Base-by-base conservation (phyloP, 768 basidiomycete genomes). In the Suillus tomentosus region DNA sequence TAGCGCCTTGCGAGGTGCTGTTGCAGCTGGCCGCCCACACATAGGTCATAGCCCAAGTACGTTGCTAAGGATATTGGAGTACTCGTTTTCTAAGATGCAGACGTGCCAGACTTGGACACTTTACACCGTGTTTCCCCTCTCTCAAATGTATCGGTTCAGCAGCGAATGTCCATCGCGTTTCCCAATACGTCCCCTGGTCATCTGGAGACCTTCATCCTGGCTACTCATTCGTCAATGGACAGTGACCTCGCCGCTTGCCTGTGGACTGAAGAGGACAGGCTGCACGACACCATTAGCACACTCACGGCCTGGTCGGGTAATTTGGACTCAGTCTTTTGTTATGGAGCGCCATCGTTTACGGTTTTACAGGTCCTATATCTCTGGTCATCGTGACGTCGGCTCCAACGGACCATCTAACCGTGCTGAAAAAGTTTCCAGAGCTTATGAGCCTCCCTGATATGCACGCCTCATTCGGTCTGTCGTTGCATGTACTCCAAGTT, bases 401-500 rank as follows among this genome's bases (percentile, higher is more conserved):
- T 63, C 69, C 74, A 61, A 61, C 68, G 65, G 61, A 66, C 64
- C 67, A 74, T 24, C 62, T 68, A 15, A 65, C 27, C 14, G 27
- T 22, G 1, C 51, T 69, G 36, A 61, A 64, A 5, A 61, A 58
- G 48, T 27, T 80, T 57, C 53, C 57, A 19, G 73, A 19, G 56
- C 47, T 68, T 64, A 60, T 37, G n/a, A 51, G 27, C 39, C 59
- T 27, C 42, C 63, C 36, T 47, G 39, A 57, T 40, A 73, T 45
- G 61, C 68, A 24, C 68, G 72, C 47, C 69, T 82, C 9, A 27
- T 57, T 24, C 17, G 56, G 39, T 17, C 5, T 57, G 24, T 82
- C 78, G 14, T 67, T 83, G 14, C 86, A 89, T 68, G 63, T 88
- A 24, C 66, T 89, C 13, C 79, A 82, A 67, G 69, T 82, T 40